Evolutionary conservation across 140 eudicot species (phyloP).

Genomic region (Anethum foeniculum): DNA sequence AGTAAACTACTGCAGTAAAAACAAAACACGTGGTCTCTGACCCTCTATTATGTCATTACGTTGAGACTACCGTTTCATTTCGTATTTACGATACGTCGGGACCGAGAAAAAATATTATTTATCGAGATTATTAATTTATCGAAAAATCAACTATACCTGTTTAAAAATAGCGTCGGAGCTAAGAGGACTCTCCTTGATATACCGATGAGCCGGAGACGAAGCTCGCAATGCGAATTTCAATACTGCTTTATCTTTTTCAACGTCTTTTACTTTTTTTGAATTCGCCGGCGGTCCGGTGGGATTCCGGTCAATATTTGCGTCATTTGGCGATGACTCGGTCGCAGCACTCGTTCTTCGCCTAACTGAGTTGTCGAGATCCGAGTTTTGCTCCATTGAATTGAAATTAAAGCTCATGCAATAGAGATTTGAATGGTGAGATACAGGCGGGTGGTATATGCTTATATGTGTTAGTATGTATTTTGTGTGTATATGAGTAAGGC

Average conservation of each 20-base stretch:
- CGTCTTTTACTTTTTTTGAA: slow-evolving; percentile 7
- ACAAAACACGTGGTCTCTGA: background rate
- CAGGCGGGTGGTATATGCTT: background rate
- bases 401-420: background rate
- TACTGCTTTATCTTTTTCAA: slow-evolving; percentile 1
- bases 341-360: slow-evolving; percentile 21
- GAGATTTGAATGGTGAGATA: background rate
- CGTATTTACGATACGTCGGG: too few relatives aligned
- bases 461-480: too few relatives aligned
- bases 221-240: slow-evolving; percentile 38
- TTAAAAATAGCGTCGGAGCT: slow-evolving; percentile 92
- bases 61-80: too few relatives aligned
- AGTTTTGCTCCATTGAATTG: background rate
- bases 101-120: background rate
- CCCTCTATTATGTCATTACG: background rate
- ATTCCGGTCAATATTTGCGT: slow-evolving; percentile 15
- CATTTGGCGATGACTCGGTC: slow-evolving; percentile 19
- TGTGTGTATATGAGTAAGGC: background rate
- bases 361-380: slow-evolving; percentile 24
- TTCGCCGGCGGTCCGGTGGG: slow-evolving; percentile 22
- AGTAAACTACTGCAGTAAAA: background rate
- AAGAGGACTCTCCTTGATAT: slow-evolving; percentile 72
- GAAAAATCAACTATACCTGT: slow-evolving; percentile 37
- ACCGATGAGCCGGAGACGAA: slow-evolving; percentile 76
- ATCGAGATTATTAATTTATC: background rate